Evolutionary conservation across 129 eudicot genomes (phyloP).

Genomic region (Heracleum sosnowskyi): DNA sequence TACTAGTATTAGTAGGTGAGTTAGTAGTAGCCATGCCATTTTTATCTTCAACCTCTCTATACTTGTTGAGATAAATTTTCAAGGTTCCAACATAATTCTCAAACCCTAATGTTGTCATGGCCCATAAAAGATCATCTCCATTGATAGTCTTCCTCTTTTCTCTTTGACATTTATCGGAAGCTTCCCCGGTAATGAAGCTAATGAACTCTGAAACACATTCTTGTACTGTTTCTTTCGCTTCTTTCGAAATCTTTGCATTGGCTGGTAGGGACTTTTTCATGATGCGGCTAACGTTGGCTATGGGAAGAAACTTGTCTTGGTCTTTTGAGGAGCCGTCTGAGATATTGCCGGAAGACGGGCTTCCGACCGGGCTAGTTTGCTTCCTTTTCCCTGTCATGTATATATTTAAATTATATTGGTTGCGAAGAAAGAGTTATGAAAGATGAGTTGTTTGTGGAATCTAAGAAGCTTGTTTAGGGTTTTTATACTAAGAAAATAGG

Average conservation of each 20-base stretch:
- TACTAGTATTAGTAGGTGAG: background rate
- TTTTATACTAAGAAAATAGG: background rate
- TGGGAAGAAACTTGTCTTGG: constrained; percentile 8
- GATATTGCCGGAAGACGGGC: constrained; percentile 6
- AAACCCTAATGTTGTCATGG: constrained; percentile 6
- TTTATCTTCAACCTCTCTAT: constrained; percentile 3
- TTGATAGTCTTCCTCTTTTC: constrained; percentile 2
- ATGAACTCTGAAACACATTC: constrained; percentile 5
- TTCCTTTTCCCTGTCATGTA: constrained; percentile 1
- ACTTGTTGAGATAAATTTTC: constrained; percentile 8
- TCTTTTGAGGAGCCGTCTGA: background rate
- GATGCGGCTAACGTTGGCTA: constrained; percentile 9
- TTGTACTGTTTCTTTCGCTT: background rate
- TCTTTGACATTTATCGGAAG: background rate
- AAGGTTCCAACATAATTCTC: constrained; percentile 3
- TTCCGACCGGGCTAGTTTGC: constrained; percentile 2
- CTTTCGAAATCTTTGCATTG: constrained; percentile 5
- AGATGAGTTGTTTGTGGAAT: background rate
- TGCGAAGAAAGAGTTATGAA: background rate
- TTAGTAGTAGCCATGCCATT: background rate
- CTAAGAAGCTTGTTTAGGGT: background rate
- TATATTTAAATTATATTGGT: background rate
- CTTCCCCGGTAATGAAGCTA: background rate
- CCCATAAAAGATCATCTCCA: constrained; percentile 4
- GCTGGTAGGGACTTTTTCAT: constrained; percentile 6